phyloP scores from a whole-genome alignment of 164 flowering plant genomes.

The Taxillus chinensis region DNA sequence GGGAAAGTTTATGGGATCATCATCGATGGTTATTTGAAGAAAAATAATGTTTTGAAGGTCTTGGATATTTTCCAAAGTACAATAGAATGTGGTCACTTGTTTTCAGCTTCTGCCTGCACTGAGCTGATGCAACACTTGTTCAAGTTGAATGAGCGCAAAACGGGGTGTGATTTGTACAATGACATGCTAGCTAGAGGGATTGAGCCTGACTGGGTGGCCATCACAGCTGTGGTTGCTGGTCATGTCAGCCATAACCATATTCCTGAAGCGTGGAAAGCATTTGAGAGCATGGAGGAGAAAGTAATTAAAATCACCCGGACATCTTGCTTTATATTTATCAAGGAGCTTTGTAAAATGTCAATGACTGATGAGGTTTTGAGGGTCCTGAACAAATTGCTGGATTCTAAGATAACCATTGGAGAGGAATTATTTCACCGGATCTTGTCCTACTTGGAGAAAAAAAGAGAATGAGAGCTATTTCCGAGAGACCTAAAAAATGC shows the following conservation, averaged over 20 bases:
- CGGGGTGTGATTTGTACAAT: conserved; percentile 44
- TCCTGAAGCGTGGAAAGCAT: conserved; percentile 53
- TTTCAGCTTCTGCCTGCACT: conserved; percentile 44
- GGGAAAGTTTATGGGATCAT: conserved; percentile 44
- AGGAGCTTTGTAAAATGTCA: conserved; percentile 61
- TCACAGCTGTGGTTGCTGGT: conserved; percentile 56
- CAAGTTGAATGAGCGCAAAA: conserved; percentile 34
- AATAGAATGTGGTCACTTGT: conserved; percentile 39
- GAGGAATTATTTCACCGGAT: conserved; percentile 31
- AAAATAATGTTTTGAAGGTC: conserved; percentile 41
- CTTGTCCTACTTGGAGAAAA: conserved; percentile 37
- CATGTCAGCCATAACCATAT: conserved; percentile 42
- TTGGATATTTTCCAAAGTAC: conserved; percentile 36
- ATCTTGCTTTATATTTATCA: conserved; percentile 42
- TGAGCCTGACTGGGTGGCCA: conserved; percentile 46
- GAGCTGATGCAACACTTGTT: conserved; percentile 62
- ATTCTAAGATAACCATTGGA: conserved; percentile 27
- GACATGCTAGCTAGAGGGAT: conserved; percentile 59
- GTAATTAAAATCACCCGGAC: conserved; percentile 42
- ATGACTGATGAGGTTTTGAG: conserved; percentile 44
- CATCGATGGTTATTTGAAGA: conserved; percentile 47
- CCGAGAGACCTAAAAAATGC: too few species aligned
- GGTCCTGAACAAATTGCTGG: conserved; percentile 49
- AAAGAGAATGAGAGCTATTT: too few species aligned
- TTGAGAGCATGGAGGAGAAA: conserved; percentile 41